These are phyloP conservation scores for Geosmithia flava DNA, from an alignment of 2,329 filamentous ascomycete species.

Conservation along the genomic window DNA sequence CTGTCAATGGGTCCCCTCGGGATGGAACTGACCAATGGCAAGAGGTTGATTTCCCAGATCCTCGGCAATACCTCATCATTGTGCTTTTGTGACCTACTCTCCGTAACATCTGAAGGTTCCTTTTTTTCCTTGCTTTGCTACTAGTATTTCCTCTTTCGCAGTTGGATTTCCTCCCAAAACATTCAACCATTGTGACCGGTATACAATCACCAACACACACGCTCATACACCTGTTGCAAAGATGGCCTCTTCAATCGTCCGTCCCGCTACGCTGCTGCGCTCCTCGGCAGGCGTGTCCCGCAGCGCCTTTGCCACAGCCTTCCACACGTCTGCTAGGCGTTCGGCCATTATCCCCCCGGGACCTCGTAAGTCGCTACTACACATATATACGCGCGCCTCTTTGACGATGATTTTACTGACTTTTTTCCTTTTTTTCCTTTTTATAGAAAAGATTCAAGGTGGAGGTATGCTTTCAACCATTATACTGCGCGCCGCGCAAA, in stretches of 20 bases:
- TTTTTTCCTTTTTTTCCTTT: constrained; percentile 19
- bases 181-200: no score
- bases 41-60: constrained; percentile 27
- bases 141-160: background rate
- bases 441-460: constrained; percentile 60
- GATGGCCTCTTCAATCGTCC: constrained; percentile 43
- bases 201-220: no score
- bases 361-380: constrained; percentile 48
- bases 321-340: constrained; percentile 71
- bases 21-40: constrained; percentile 28
- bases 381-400: background rate
- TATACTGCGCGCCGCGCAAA: background rate
- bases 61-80: constrained; percentile 31
- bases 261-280: constrained; percentile 32
- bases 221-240: background rate
- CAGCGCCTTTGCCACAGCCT: constrained; percentile 44
- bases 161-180: background rate
- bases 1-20: constrained; percentile 5
- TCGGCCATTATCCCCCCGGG: constrained; percentile 74
- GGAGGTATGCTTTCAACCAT: constrained; percentile 45
- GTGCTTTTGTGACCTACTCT: background rate
- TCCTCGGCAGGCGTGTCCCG: background rate
- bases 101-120: no score
- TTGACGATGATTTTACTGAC: background rate
- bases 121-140: no score